phyloP scores from a whole-genome alignment of 371 early-diverging fungal species.

The Mucor sp. region DNA sequence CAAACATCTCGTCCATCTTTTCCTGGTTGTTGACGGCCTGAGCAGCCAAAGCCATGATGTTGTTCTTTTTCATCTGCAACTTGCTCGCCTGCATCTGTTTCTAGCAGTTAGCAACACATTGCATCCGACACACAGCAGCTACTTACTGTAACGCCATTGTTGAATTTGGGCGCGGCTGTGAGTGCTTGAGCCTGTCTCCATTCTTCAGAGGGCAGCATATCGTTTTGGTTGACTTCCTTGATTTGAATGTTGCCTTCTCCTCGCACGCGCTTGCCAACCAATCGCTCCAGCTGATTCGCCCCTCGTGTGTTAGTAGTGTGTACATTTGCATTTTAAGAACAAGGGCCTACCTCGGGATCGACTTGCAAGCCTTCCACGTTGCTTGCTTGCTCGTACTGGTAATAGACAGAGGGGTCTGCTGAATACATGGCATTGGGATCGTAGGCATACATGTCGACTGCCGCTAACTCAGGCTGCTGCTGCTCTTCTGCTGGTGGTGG shows the following conservation, averaged over 20 bases:
- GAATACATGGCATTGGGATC: slow-evolving; percentile 55
- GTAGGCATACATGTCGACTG: slow-evolving; percentile 37
- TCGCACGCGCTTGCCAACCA: slow-evolving; percentile 47
- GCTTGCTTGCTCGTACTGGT: slow-evolving; percentile 40
- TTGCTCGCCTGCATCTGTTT: slow-evolving; percentile 44
- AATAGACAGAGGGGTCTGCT: slow-evolving; percentile 49
- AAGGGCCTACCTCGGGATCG: slow-evolving; percentile 44
- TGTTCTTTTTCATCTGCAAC: slow-evolving; percentile 72
- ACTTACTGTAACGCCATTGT: slow-evolving; percentile 25
- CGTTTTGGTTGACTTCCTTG: slow-evolving; percentile 51
- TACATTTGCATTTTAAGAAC: neutral
- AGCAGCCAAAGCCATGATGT: slow-evolving; percentile 77
- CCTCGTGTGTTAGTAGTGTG: neutral
- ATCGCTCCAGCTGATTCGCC: slow-evolving; percentile 34
- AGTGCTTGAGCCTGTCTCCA: slow-evolving; percentile 37
- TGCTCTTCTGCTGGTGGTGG: slow-evolving; percentile 5
- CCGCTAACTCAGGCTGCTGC: slow-evolving; percentile 22
- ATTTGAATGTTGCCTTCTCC: slow-evolving; percentile 48
- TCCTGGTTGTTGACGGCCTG: slow-evolving; percentile 72
- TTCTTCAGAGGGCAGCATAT: slow-evolving; percentile 51
- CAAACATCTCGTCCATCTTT: slow-evolving; percentile 66
- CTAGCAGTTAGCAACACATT: neutral
- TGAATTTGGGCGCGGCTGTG: slow-evolving; percentile 25
- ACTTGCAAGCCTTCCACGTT: slow-evolving; percentile 31
- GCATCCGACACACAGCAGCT: neutral